Conservation (phyloP, 2,329 filamentous ascomycete genomes). For the Plectosphaerella cucumerina region DNA sequence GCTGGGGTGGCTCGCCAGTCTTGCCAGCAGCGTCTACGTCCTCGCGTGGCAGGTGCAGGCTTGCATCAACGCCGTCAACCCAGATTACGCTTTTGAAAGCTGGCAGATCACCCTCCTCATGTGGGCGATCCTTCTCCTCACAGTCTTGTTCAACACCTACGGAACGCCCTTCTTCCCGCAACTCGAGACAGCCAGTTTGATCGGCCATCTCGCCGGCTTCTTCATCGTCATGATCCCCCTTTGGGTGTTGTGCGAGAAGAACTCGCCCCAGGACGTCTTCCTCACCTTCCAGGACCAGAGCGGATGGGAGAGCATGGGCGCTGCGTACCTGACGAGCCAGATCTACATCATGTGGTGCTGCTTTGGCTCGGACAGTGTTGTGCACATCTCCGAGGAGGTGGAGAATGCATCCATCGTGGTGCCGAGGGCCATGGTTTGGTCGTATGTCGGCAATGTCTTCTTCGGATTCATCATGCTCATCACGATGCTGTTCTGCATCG, state of each 20-base stretch:
- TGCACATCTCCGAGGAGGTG: slow-evolving; percentile 15
- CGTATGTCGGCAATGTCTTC: slow-evolving; percentile 13
- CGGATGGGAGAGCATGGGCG: slow-evolving; percentile 7
- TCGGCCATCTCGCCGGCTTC: slow-evolving; percentile 40
- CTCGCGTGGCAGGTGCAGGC: slow-evolving; percentile 6
- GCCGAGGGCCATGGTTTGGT: slow-evolving; percentile 12
- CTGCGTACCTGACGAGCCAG: slow-evolving; percentile 1
- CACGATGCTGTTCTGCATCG: slow-evolving; percentile 16
- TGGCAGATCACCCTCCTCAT: slow-evolving; percentile 23
- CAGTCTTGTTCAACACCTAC: slow-evolving; percentile 32
- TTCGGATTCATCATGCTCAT: slow-evolving; percentile 17
- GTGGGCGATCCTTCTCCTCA: slow-evolving; percentile 35
- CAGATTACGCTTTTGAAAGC: slow-evolving; percentile 8
- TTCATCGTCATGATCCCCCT: slow-evolving; percentile 34
- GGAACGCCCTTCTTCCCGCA: slow-evolving; percentile 21
- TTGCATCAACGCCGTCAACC: slow-evolving; percentile 6
- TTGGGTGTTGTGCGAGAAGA: slow-evolving; percentile 21
- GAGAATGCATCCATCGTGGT: slow-evolving; percentile 13
- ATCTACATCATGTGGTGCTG: slow-evolving; percentile 4
- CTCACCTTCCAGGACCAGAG: slow-evolving; percentile 16
- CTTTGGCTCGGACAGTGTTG: slow-evolving; percentile 12
- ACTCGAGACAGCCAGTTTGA: slow-evolving; percentile 35
- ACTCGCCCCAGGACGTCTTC: slow-evolving; percentile 21
- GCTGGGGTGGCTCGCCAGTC: slow-evolving; percentile 35
- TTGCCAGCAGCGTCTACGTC: slow-evolving; percentile 10